A percentile compares a stretch with the other conserved stretches of the same genome.
Evolutionary conservation across 495 filamentous ascomycete genomes (phyloP).

Genomic region (Penicillium silybi): DNA sequence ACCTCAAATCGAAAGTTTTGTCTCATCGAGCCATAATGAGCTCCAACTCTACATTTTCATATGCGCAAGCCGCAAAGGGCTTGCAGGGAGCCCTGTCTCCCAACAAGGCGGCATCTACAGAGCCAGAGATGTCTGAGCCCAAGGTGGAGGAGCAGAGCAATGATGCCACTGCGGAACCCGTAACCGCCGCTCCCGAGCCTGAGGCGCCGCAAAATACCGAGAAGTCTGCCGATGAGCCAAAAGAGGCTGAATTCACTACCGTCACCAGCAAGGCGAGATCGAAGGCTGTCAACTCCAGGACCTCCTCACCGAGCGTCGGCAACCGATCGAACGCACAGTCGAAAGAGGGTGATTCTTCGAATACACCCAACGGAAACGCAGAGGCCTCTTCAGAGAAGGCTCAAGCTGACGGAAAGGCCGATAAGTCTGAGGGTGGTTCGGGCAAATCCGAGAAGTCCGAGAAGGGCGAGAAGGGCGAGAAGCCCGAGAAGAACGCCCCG

Average conservation of each 20-base stretch:
- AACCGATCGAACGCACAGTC: conserved; percentile 54
- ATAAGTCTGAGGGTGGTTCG: too few relatives aligned
- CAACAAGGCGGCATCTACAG: conserved; percentile 33
- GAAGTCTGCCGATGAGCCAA: conserved; percentile 22
- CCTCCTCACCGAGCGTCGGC: conserved; percentile 62
- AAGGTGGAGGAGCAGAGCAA: conserved; percentile 29
- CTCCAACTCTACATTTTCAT: conserved; percentile 65
- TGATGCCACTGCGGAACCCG: conserved; percentile 16
- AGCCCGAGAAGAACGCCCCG: conserved; percentile 51
- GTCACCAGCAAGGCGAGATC: conserved; percentile 29
- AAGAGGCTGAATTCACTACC: conserved; percentile 31
- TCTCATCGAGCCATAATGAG: conserved; percentile 13
- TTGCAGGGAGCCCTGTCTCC: conserved; percentile 42
- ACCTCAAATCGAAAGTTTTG: conserved; percentile 8
- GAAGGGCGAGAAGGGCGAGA: conserved; percentile 38
- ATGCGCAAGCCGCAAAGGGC: conserved; percentile 91
- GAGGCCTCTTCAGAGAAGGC: conserved; percentile 66
- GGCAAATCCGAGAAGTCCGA: conserved; percentile 9
- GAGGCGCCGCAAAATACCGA: conserved; percentile 29
- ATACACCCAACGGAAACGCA: conserved; percentile 59
- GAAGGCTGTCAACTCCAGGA: conserved; percentile 47
- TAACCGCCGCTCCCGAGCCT: conserved; percentile 16
- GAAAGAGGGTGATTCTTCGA: conserved; percentile 69
- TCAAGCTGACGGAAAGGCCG: conserved; percentile 44
- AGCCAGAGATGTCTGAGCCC: conserved; percentile 24